Conservation (phyloP, 768 basidiomycete genomes). For the Krasilnikovozyma curviuscula region DNA sequence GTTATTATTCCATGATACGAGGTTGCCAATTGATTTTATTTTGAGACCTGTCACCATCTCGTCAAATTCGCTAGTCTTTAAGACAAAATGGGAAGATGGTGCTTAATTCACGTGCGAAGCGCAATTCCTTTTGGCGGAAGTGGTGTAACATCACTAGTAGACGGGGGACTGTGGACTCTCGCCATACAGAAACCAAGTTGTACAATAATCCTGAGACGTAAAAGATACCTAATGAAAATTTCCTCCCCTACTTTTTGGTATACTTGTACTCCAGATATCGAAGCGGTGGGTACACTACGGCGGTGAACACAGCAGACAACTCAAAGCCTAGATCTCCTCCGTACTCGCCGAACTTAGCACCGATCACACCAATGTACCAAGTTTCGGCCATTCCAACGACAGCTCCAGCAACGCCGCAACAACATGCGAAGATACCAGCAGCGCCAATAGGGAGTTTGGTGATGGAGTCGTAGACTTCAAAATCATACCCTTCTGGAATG, state of each 20-base stretch:
- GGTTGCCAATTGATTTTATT: too few relatives aligned
- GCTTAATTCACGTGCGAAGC: too few relatives aligned
- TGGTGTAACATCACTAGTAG: too few relatives aligned
- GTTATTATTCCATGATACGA: too few relatives aligned
- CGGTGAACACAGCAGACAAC: conserved; percentile 33
- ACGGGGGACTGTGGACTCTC: too few relatives aligned
- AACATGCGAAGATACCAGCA: conserved; percentile 34
- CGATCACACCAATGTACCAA: conserved; percentile 39
- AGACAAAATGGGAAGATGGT: too few relatives aligned
- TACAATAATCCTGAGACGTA: too few relatives aligned
- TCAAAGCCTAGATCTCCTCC: conserved; percentile 42
- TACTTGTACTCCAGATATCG: conserved; percentile 34
- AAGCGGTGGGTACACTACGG: conserved; percentile 32
- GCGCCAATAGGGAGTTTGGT: conserved; percentile 33
- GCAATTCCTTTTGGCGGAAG: too few relatives aligned
- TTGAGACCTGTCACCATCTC: too few relatives aligned
- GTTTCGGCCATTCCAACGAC: conserved; percentile 35
- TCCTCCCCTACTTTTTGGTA: conserved; percentile 15
- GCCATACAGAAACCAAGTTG: too few relatives aligned
- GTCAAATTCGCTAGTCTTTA: too few relatives aligned
- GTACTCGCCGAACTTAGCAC: conserved; percentile 29
- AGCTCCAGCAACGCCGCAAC: conserved; percentile 34
- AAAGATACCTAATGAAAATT: too few relatives aligned
- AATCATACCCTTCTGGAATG: conserved; percentile 35
- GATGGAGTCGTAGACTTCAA: conserved; percentile 34